Evolutionary conservation across 176 grass and related monocot genomes (phyloP).

Genomic region (Rhipidocladum racemiflorum): DNA sequence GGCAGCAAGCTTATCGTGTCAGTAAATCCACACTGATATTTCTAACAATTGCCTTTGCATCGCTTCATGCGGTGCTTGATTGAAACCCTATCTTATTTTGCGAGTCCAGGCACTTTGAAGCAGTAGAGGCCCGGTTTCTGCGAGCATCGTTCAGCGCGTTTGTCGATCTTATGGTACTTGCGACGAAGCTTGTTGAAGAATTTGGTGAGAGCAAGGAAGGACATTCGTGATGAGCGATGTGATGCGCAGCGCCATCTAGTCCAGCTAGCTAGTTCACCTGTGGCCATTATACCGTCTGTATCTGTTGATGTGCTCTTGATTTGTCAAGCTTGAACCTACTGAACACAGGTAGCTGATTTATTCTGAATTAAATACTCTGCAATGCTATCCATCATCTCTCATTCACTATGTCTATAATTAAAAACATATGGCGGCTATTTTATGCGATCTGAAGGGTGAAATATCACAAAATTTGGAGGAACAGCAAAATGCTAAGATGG

Average conservation of each 20-base stretch:
- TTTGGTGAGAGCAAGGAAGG: constrained; percentile 34
- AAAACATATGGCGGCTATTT: no score
- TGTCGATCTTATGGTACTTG: constrained; percentile 69
- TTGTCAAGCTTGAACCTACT: background rate
- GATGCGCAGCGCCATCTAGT: background rate
- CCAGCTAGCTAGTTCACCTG: background rate
- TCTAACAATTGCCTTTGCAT: background rate
- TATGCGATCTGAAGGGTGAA: no score
- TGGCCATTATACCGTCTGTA: background rate
- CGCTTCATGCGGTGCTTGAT: background rate
- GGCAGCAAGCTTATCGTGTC: constrained; percentile 72
- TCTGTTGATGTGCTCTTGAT: background rate
- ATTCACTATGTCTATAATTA: no score
- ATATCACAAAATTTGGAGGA: no score
- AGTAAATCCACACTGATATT: constrained; percentile 25
- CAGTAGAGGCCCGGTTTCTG: constrained; percentile 78
- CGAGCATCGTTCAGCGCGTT: constrained; percentile 76
- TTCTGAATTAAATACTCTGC: background rate
- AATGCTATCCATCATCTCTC: no score
- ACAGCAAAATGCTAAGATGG: no score
- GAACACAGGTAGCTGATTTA: background rate
- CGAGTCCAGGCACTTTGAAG: constrained; percentile 61
- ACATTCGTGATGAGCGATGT: constrained; percentile 18
- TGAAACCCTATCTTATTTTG: background rate
- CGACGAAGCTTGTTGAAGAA: constrained; percentile 78